Conservation (phyloP, 2,329 filamentous ascomycete genomes). For the Spiromastix sp. region DNA sequence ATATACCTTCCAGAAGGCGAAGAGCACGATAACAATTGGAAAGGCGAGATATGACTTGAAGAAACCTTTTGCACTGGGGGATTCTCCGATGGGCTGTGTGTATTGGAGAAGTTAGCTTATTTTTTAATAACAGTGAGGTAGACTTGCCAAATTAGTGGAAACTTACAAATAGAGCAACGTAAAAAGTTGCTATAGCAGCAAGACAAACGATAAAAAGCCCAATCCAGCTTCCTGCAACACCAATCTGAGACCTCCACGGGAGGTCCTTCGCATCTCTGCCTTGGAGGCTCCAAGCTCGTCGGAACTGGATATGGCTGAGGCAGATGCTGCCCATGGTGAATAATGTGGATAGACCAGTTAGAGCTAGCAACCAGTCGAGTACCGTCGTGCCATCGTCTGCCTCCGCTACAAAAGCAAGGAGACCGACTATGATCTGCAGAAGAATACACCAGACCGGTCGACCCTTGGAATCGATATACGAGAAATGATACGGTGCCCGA, state of each 20-base stretch:
- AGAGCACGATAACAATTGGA: slow-evolving; percentile 28
- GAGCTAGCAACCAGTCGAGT: slow-evolving; percentile 34
- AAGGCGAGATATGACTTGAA: slow-evolving; percentile 35
- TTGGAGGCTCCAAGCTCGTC: slow-evolving; percentile 46
- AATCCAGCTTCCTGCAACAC: slow-evolving; percentile 49
- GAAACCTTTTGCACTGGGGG: slow-evolving; percentile 32
- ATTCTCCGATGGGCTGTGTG: slow-evolving; percentile 42
- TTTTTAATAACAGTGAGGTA: too few relatives aligned
- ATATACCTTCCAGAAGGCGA: slow-evolving; percentile 14
- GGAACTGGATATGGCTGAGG: slow-evolving; percentile 59
- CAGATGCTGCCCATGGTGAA: slow-evolving; percentile 53
- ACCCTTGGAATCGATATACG: slow-evolving; percentile 55
- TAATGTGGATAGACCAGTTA: slow-evolving; percentile 28
- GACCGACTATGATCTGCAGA: slow-evolving; percentile 33
- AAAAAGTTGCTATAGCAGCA: slow-evolving; percentile 25
- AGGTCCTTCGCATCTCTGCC: slow-evolving; percentile 49
- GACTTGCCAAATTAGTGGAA: too few relatives aligned
- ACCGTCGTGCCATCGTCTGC: slow-evolving; percentile 52
- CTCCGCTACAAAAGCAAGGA: slow-evolving; percentile 60
- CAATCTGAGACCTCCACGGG: slow-evolving; percentile 48
- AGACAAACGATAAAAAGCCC: slow-evolving; percentile 40
- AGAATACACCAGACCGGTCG: slow-evolving; percentile 58
- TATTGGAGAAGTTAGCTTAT: slow-evolving; percentile 52
- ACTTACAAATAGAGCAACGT: slow-evolving; percentile 38
- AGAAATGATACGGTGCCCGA: slow-evolving; percentile 60